These are phyloP conservation scores for Boletus albobrunnescens DNA, from an alignment of 1,284 basidiomycete species.

Conservation along the genomic window DNA sequence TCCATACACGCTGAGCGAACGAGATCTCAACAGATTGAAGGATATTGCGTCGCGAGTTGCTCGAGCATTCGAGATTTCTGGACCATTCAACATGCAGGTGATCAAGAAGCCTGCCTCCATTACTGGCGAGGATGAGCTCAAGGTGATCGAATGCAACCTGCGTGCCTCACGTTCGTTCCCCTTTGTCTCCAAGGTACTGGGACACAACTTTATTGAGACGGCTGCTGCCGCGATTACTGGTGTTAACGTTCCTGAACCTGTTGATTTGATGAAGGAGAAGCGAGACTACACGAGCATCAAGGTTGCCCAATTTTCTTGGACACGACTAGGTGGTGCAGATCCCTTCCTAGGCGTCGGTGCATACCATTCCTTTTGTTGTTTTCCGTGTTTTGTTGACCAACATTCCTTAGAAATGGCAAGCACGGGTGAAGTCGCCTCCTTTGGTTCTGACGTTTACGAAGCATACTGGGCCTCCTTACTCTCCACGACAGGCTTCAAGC, in stretches of 20 bases:
- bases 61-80: constrained; percentile 91
- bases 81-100: constrained; percentile 99
- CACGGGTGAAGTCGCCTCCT: constrained; percentile 97
- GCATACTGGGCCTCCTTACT: constrained; percentile 94
- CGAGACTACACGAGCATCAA: constrained; percentile 96
- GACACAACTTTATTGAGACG: constrained; percentile 94
- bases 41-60: constrained; percentile 94
- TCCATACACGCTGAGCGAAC: constrained; percentile 78
- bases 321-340: constrained; percentile 89
- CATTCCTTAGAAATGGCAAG: constrained; percentile 84
- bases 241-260: constrained; percentile 84
- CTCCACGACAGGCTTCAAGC: constrained; percentile 88
- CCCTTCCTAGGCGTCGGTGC: constrained; percentile 93
- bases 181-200: constrained; percentile 97
- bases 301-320: constrained; percentile 99
- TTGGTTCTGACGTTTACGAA: constrained; percentile 91
- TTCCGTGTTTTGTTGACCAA: background rate
- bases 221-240: constrained; percentile 92
- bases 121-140: constrained; percentile 66
- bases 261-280: constrained; percentile 91
- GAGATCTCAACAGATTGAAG: constrained; percentile 87
- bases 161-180: constrained; percentile 98
- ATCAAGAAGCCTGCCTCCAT: constrained; percentile 77
- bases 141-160: constrained; percentile 99
- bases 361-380: constrained; percentile 27